Evolutionary conservation across 1,284 basidiomycete genomes (phyloP), one percentile per base, ranked within the genome.

Genomic region (Exobasidium rhododendri): DNA sequence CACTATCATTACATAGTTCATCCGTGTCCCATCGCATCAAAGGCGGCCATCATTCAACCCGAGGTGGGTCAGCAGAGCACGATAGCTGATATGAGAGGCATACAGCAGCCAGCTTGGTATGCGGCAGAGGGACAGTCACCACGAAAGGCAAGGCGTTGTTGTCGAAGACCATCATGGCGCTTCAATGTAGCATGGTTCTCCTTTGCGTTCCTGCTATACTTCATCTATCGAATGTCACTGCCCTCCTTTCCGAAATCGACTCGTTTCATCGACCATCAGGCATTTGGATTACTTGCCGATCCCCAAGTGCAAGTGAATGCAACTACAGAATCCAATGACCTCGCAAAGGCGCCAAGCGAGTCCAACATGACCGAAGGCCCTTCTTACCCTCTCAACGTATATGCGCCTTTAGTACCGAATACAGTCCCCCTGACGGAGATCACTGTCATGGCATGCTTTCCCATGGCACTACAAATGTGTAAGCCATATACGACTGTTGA

Each of bases 401-500:
- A 72, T 61, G 67, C 70, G 2, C 73, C 73, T 2, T 56, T 66
- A 10, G 61, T 75, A 1, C 73, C 73, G 31, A 75, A 74, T 44
- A 62, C 70, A 1, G 68, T 67, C 0, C 70, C 72, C 1, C 53
- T 75, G n/a, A 90, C 91, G 31, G 90, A 92, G 80, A 88, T 93
- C 47, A 82, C 85, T 0, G 82, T 92, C 62, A 83, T 85, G 1
- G 82, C 84, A n/a, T 94, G 91, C 73, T 81, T 88, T 56, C 80
- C 92, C 28, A 79, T 82, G 4, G 79, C 87, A 44, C 79, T 82
- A 4, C 79, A 87, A 45, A 81, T 82, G 11, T 94, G 93, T 76
- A 80, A 82, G 0, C 91, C 92, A 0, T 77, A 83, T 2, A 85
- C 88, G 0, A 90, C 86, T 0, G 83, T 84, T 7, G 88, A 89